Base-by-base conservation (phyloP, 495 filamentous ascomycete genomes). In the Daldinia concentrica region DNA sequence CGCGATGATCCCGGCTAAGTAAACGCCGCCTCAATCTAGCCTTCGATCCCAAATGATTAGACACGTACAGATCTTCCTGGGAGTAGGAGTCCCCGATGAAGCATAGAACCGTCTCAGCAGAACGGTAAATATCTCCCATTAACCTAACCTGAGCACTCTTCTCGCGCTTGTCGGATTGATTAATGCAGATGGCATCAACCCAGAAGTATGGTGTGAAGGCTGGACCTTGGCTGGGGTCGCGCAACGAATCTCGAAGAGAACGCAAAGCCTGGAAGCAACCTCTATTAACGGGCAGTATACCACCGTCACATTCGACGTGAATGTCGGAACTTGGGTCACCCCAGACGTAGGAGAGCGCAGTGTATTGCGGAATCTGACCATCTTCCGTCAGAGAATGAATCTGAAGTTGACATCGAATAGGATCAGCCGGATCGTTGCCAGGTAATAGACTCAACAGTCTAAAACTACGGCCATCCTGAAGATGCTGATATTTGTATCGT, bases 351-450 rank as follows among this genome's bases (percentile, higher is more conserved):
- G 55, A 58, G 12, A 58, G 55, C 55, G 55, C 55, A 22, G 30
- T 58, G 12, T 58, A 58, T 6, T 22, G 55, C 19, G 55, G 55
- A 19, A 58, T 58, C 30, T 58, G 55, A 19, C 55, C 55, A 1
- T 22, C 30, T 58, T 58, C 32, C 34, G 55, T 58, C 55, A 58
- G 32, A 58, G 32, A 58, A 37, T 58, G 55, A 58, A 37, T 34
- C 55, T 26, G 55, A n/a, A 58, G 55, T 58, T 58, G 55, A 41
- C 55, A 58, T 37, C 55, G 55, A 37, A 58, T 58, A 37, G 34
- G 55, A 34, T 58, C 55, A 26, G 55, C 32, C 17, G 30, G 55
- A 58, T 58, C 55, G 17, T 58, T 58, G n/a, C 54, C 30, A 22
- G 54, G 54, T 12, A 57, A 22, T 57, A 57, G 54, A 57, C 54